Evolutionary conservation across 73 alveolate genomes (phyloP).

Genomic region (Effrenium voratum): DNA sequence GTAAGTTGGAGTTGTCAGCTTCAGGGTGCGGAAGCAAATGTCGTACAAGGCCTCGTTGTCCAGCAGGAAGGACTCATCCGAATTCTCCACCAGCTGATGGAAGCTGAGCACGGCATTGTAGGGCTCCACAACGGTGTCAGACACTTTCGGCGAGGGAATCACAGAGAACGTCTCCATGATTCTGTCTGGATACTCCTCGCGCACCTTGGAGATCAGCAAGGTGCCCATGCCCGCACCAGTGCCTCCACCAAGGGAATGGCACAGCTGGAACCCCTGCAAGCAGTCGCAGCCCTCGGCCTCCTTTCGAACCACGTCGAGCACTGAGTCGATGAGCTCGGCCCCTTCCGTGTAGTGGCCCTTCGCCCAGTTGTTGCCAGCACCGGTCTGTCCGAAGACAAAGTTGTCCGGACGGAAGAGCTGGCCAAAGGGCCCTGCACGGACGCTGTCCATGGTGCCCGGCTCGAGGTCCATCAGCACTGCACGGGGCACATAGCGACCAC

Average conservation of each 20-base stretch:
- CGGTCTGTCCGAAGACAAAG: slow-evolving; percentile 99
- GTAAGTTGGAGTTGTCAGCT: too few species aligned
- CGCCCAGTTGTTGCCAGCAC: slow-evolving; percentile 99
- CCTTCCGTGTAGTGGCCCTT: slow-evolving; percentile 99
- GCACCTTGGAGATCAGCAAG: too few species aligned
- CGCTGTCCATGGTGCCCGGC: slow-evolving; percentile 99
- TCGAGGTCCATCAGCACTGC: slow-evolving; percentile 99
- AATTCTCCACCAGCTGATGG: too few species aligned
- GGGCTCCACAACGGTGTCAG: too few species aligned
- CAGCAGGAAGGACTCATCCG: too few species aligned
- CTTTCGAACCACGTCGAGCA: slow-evolving; percentile 98
- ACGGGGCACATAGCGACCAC: slow-evolving; percentile 99
- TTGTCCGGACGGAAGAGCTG: slow-evolving; percentile 99
- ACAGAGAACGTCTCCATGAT: too few species aligned
- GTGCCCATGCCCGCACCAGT: slow-evolving; percentile 99
- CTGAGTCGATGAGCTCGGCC: slow-evolving; percentile 98
- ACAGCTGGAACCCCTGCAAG: slow-evolving; percentile 98
- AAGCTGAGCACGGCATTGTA: too few species aligned
- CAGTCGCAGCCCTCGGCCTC: slow-evolving; percentile 99
- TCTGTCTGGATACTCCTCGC: too few species aligned
- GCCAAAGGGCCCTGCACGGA: slow-evolving; percentile 99
- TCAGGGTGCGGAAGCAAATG: too few species aligned
- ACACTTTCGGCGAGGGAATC: too few species aligned
- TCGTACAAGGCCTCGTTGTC: too few species aligned
- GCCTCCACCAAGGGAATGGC: slow-evolving; percentile 98